Percentiles rank a stretch among this genome's conserved stretches.
Conservation (phyloP, 352 stramenopile genomes). For the Pythium volutum region DNA sequence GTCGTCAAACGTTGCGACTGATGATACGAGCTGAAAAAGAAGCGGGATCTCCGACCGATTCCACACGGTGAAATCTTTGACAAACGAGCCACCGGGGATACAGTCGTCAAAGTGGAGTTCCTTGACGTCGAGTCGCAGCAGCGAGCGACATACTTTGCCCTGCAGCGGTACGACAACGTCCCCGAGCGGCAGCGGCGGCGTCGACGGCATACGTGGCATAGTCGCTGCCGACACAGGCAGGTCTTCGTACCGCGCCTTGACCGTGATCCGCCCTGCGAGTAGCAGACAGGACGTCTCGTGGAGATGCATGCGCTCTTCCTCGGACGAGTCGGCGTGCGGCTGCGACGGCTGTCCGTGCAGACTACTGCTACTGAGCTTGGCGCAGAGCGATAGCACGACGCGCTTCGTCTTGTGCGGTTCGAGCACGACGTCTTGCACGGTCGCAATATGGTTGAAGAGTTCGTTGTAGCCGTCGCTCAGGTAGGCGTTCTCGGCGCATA, state of each 20-base stretch:
- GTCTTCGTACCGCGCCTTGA: slow-evolving; percentile 37
- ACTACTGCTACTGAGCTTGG: slow-evolving; percentile 45
- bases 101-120: slow-evolving; percentile 89
- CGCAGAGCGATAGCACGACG: slow-evolving; percentile 74
- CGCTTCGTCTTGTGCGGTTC: slow-evolving; percentile 65
- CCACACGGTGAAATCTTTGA: slow-evolving; percentile 90
- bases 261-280: slow-evolving; percentile 56
- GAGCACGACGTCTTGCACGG: slow-evolving; percentile 56
- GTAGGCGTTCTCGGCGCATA: slow-evolving; percentile 77
- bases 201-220: slow-evolving; percentile 29
- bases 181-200: slow-evolving; percentile 33
- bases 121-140: slow-evolving; percentile 83
- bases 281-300: slow-evolving; percentile 82
- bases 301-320: slow-evolving; percentile 81
- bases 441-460: slow-evolving; percentile 86
- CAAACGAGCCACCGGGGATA: slow-evolving; percentile 80
- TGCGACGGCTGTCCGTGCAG: slow-evolving; percentile 18
- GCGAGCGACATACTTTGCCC: slow-evolving; percentile 76
- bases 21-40: slow-evolving; percentile 82
- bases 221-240: slow-evolving; percentile 17
- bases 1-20: slow-evolving; percentile 59
- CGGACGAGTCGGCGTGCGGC: slow-evolving; percentile 61
- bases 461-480: slow-evolving; percentile 88
- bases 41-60: slow-evolving; percentile 88
- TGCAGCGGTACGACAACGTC: slow-evolving; percentile 79